Percentiles rank a stretch among this genome's conserved stretches.
These are phyloP conservation scores for Piloderma croceum DNA, from an alignment of 768 basidiomycete genomes.

Conservation along the genomic window DNA sequence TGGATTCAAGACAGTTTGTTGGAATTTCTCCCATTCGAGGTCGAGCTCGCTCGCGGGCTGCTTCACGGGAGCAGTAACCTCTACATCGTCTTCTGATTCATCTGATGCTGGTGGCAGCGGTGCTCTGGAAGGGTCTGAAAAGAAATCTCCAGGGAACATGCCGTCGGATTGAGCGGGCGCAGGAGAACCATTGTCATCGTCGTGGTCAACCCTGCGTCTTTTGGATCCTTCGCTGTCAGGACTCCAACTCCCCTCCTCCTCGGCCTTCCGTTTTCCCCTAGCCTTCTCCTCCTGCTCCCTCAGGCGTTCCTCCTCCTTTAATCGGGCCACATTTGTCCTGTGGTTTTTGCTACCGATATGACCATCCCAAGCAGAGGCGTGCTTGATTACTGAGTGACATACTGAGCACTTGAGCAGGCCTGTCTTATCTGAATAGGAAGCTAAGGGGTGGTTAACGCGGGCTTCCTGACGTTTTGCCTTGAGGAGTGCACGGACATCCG, in stretches of 20 bases:
- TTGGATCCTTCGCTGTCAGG: conserved; percentile 21
- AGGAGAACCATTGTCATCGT: conserved; percentile 22
- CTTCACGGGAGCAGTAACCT: conserved; percentile 16
- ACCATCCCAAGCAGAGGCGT: conserved; percentile 82
- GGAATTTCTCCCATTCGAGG: conserved; percentile 69
- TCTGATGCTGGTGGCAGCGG: conserved; percentile 30
- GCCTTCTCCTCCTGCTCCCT: conserved; percentile 33
- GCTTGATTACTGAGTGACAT: conserved; percentile 61
- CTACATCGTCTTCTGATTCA: conserved; percentile 42
- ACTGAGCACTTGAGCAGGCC: conserved; percentile 68
- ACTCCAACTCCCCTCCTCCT: conserved; percentile 34
- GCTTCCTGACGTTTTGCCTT: conserved; percentile 79
- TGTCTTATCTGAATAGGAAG: conserved; percentile 55
- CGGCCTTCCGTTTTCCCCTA: conserved; percentile 26
- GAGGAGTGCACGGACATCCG: conserved; percentile 77
- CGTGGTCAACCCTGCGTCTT: conserved; percentile 25
- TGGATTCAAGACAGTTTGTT: conserved; percentile 51
- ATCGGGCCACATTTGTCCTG: conserved; percentile 55
- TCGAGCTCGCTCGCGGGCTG: conserved; percentile 45
- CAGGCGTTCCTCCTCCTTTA: conserved; percentile 49
- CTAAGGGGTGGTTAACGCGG: conserved; percentile 67
- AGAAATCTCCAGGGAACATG: conserved; percentile 65
- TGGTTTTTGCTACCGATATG: conserved; percentile 80
- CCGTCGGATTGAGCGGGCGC: conserved; percentile 12
- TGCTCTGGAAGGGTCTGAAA: conserved; percentile 66